Percentiles rank a stretch among this genome's conserved stretches.
phyloP scores from a whole-genome alignment of 2,329 filamentous ascomycete genomes.

The Monosporascus cannonballus region DNA sequence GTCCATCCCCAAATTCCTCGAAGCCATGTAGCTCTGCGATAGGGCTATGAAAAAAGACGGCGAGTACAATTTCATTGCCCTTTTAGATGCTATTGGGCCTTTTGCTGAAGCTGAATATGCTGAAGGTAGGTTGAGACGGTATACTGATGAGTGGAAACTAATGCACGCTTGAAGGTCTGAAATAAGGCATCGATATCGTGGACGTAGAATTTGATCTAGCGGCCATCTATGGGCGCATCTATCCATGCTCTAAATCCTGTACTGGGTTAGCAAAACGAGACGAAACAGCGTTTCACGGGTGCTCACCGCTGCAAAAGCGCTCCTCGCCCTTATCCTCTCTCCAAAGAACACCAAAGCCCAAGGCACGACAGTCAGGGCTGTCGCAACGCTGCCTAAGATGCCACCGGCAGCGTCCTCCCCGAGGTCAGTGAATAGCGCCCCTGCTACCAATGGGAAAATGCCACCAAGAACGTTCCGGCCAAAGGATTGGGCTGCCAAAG shows the following conservation, averaged over 20 bases:
- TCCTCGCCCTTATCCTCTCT: constrained; percentile 65
- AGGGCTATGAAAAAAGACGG: constrained; percentile 39
- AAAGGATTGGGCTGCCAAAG: constrained; percentile 79
- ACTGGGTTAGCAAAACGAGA: neutral
- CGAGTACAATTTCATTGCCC: constrained; percentile 20
- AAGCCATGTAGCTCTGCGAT: constrained; percentile 13
- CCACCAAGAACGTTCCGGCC: constrained; percentile 81
- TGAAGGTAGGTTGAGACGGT: neutral
- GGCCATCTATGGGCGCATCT: neutral
- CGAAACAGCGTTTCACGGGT: neutral
- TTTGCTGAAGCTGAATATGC: constrained; percentile 16
- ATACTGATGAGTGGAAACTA: neutral
- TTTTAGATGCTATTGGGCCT: constrained; percentile 18
- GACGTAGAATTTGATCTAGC: too few species aligned
- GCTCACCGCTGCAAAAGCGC: constrained; percentile 65
- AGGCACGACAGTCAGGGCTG: constrained; percentile 68
- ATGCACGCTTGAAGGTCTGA: neutral
- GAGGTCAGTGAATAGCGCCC: constrained; percentile 65
- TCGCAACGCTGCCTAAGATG: constrained; percentile 67
- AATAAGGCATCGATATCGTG: too few species aligned
- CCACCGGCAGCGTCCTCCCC: constrained; percentile 67
- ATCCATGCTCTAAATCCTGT: constrained; percentile 8
- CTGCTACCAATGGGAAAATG: constrained; percentile 71
- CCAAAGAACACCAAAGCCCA: constrained; percentile 82
- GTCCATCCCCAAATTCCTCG: constrained; percentile 7